phyloP scores from a whole-genome alignment of 2,329 filamentous ascomycete species.

The Colletotrichum sp. region DNA sequence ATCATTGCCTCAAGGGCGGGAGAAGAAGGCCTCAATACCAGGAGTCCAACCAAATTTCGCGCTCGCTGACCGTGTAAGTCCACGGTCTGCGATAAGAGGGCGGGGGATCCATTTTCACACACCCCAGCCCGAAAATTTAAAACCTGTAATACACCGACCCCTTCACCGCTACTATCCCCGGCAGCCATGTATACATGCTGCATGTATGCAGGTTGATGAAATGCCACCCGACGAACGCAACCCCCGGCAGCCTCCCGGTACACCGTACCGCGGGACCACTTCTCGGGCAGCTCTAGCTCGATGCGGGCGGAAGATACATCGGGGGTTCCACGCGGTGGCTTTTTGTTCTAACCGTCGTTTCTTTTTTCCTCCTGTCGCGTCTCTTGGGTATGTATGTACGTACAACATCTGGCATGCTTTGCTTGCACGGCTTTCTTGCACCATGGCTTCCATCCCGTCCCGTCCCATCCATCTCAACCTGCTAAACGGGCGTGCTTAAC shows the following conservation, averaged over 20 bases:
- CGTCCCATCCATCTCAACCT: not conserved
- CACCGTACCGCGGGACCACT: constrained; percentile 4
- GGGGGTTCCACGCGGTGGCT: not conserved
- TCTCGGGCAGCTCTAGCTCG: constrained; percentile 12
- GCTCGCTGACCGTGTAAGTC: not conserved
- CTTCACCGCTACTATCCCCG: constrained; percentile 16
- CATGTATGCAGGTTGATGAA: constrained; percentile 6
- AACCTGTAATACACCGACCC: constrained; percentile 14
- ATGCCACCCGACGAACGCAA: not conserved
- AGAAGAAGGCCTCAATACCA: not conserved
- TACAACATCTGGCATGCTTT: not conserved
- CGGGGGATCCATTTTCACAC: not conserved
- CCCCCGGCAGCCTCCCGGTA: constrained; percentile 5
- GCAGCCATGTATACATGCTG: not conserved
- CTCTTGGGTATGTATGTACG: not conserved
- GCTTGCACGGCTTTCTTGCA: not conserved
- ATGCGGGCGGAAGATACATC: not conserved
- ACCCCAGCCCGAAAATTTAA: not conserved
- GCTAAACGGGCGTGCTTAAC: not conserved
- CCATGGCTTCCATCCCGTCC: not conserved
- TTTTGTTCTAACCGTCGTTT: not conserved
- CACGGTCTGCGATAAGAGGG: constrained; percentile 6
- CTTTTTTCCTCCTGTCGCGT: not conserved
- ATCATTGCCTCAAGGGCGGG: not conserved
- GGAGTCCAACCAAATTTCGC: not conserved